phyloP scores from a whole-genome alignment of 352 stramenopile genomes.

The Globisporangium spinosum region DNA sequence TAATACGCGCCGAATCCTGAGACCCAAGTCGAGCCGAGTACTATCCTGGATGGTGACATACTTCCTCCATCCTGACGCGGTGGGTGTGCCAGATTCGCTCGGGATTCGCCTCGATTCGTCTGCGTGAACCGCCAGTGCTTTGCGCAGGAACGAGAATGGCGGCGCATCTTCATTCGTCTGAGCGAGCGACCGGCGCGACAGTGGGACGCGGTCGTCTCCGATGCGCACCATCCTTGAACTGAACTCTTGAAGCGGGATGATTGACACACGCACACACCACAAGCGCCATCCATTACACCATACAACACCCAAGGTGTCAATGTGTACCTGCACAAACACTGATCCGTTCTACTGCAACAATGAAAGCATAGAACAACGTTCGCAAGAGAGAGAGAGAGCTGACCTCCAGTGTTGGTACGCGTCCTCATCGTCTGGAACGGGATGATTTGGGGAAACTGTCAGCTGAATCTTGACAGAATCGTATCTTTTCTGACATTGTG shows the following conservation, averaged over 20 bases:
- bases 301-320: background rate
- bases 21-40: background rate
- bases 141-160: background rate
- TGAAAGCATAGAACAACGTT: background rate
- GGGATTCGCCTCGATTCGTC: slow-evolving; percentile 8
- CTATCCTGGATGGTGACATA: background rate
- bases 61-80: background rate
- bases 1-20: background rate
- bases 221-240: background rate
- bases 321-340: background rate
- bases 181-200: background rate
- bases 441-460: background rate
- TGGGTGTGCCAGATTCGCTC: background rate
- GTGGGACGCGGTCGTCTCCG: too few relatives aligned
- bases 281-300: background rate
- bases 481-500: background rate
- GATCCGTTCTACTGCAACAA: background rate
- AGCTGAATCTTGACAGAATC: background rate
- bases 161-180: background rate
- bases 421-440: background rate
- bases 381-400: background rate
- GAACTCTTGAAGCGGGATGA: too few relatives aligned
- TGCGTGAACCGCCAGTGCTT: background rate
- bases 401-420: background rate
- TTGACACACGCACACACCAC: background rate